Base-by-base conservation (phyloP, 2,329 filamentous ascomycete genomes). In the Xylaria sp. region DNA sequence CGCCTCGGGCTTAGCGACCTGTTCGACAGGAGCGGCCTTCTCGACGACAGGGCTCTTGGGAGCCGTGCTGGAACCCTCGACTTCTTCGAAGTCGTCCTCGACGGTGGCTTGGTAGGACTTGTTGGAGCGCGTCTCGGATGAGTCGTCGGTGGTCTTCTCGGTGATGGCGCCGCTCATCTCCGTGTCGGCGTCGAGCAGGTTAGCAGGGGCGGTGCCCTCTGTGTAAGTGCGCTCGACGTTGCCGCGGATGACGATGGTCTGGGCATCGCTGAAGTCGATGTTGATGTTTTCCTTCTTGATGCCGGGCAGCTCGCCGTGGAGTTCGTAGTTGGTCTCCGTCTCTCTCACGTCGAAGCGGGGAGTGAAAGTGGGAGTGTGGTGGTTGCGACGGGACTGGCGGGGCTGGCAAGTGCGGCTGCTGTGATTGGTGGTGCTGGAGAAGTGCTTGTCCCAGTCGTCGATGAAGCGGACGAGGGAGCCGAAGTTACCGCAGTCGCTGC, bases 311-410 rank as follows among this genome's bases (percentile, higher is more conserved):
- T 93, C 90, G 68, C 90, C 90, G 68, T 92, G 85, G 23, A 93
- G 86, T 75, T 93, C 87, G 71, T 91, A 93, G 64, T 78, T 73
- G 4, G 83, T 75, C 61, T 82, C 81, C 10, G 82, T 83, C 77
- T 94, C 90, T 72, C 83, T 86, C 63, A 92, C 80, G 69, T 93
- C 90, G 70, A 93, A 93, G 74, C 86, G 88, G 58, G 90, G 90
- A 59, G 83, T 82, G 82, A 91, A 92, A 69, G 82, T 59, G 13
- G 46, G 61, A 23, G 39, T 23, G 58, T 60, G 63, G 39, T 63
- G 66, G 54, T 19, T 23, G 57, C 61, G 63, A 39, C 63, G 66
- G 55, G 52, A 18, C 23, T 59, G 59, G 30, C 53, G 64, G 30
- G 52, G 16, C 50, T 54, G 58, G 42, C 34, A 55, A 37, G 58